A percentile compares a stretch with the other conserved stretches of the same genome.
Conservation (phyloP, 2,329 filamentous ascomycete species). For the Parastagonospora nodorum region DNA sequence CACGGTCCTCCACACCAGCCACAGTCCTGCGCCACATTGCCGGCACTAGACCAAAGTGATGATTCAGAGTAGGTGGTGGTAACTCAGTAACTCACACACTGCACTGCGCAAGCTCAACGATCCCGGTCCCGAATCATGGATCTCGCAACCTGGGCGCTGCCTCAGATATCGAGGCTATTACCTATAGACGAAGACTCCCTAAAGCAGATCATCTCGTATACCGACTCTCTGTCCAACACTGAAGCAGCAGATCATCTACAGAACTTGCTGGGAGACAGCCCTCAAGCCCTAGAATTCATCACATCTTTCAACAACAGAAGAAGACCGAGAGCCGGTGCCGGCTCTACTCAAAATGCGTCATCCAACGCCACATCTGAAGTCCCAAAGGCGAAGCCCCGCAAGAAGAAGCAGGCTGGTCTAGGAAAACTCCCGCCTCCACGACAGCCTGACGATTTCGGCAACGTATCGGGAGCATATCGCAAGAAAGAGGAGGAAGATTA, state of each 20-base stretch:
- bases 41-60: constrained; percentile 18
- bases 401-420: constrained; percentile 50
- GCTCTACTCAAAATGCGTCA: constrained; percentile 15
- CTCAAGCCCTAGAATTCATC: constrained; percentile 74
- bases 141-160: constrained; percentile 61
- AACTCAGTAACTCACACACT: constrained; percentile 2
- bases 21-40: constrained; percentile 18
- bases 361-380: constrained; percentile 35
- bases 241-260: constrained; percentile 84
- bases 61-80: constrained; percentile 17
- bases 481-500: constrained; percentile 80
- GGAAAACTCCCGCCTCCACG: constrained; percentile 50
- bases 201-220: constrained; percentile 82
- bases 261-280: constrained; percentile 85
- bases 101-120: not conserved
- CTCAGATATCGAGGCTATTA: constrained; percentile 78
- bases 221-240: constrained; percentile 73
- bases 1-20: constrained; percentile 15
- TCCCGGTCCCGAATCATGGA: constrained; percentile 34
- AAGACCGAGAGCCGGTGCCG: constrained; percentile 38
- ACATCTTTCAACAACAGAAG: constrained; percentile 74
- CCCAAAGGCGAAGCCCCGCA: constrained; percentile 40
- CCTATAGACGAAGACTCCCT: constrained; percentile 85
- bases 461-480: constrained; percentile 71
- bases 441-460: constrained; percentile 63